Percentiles rank a stretch among this genome's conserved stretches.
phyloP scores from a whole-genome alignment of 1,284 basidiomycete genomes.

The Ustilago shanxiensis region DNA sequence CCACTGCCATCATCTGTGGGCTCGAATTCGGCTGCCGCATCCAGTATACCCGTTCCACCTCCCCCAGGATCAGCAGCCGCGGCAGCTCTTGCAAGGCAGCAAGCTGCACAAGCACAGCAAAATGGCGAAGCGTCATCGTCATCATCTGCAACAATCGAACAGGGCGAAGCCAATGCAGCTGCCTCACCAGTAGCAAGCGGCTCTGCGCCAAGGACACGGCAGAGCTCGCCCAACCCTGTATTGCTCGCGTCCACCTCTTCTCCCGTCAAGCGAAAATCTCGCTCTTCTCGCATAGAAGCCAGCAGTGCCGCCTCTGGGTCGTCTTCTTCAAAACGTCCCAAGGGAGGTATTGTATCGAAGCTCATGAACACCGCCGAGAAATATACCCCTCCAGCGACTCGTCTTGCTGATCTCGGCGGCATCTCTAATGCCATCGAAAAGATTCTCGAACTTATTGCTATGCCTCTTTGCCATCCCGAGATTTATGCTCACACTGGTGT shows the following conservation, averaged over 20 bases:
- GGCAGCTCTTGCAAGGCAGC: constrained; percentile 45
- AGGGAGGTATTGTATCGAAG: constrained; percentile 35
- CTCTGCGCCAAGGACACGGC: constrained; percentile 46
- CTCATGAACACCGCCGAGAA: constrained; percentile 49
- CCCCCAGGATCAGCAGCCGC: constrained; percentile 60
- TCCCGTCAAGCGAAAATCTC: constrained; percentile 59
- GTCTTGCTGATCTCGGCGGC: constrained; percentile 88
- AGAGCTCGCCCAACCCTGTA: constrained; percentile 32
- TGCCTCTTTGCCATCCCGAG: constrained; percentile 94
- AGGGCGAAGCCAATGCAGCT: constrained; percentile 5
- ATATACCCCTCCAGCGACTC: constrained; percentile 74
- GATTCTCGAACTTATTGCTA: constrained; percentile 92
- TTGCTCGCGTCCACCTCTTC: constrained; percentile 22
- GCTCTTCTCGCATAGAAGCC: constrained; percentile 46
- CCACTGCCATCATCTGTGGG: constrained; percentile 39
- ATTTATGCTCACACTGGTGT: constrained; percentile 94
- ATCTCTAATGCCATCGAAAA: constrained; percentile 88
- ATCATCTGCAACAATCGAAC: constrained; percentile 4
- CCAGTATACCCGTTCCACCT: constrained; percentile 49
- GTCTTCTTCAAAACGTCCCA: constrained; percentile 45
- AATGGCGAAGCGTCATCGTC: constrained; percentile 21
- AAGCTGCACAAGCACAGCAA: constrained; percentile 35
- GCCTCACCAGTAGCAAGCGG: constrained; percentile 30
- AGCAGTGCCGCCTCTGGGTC: constrained; percentile 20
- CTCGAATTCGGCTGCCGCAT: constrained; percentile 24